These are phyloP conservation scores for Helotiales sp. DNA, from an alignment of 2,329 filamentous ascomycete genomes.

Conservation along the genomic window DNA sequence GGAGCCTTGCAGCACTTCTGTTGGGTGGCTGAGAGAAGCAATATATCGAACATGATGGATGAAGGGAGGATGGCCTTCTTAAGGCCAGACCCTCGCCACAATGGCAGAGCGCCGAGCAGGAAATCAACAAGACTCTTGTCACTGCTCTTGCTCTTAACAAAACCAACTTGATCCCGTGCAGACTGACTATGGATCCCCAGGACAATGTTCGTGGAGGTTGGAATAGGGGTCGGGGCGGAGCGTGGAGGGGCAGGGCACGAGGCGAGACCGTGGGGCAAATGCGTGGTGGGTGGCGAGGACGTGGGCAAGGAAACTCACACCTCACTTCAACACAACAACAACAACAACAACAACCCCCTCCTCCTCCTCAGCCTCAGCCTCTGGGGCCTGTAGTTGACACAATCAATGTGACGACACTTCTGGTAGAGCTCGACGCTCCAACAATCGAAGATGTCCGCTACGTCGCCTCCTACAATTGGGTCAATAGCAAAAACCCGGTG, in stretches of 20 bases:
- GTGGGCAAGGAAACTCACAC: not conserved
- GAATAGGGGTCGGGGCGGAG: not conserved
- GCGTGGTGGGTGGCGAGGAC: not conserved
- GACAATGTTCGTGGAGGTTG: not conserved
- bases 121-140: not conserved
- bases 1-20: conserved; percentile 9
- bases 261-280: not conserved
- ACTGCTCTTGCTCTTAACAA: not conserved
- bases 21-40: conserved; percentile 6
- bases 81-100: not conserved
- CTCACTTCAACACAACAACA: not conserved
- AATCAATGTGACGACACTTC: conserved; percentile 24
- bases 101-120: not conserved
- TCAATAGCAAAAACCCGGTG: conserved; percentile 43
- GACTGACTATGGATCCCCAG: not conserved
- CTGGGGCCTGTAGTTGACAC: conserved; percentile 29
- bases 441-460: conserved; percentile 49
- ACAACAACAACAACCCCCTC: no score
- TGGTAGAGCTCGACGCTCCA: conserved; percentile 35
- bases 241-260: not conserved
- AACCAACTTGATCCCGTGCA: not conserved
- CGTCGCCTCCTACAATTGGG: conserved; percentile 59
- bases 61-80: not conserved
- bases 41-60: not conserved
- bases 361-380: conserved; percentile 2